These are phyloP conservation scores for Suillus clintonianus DNA, from an alignment of 768 basidiomycete species.

Conservation along the genomic window DNA sequence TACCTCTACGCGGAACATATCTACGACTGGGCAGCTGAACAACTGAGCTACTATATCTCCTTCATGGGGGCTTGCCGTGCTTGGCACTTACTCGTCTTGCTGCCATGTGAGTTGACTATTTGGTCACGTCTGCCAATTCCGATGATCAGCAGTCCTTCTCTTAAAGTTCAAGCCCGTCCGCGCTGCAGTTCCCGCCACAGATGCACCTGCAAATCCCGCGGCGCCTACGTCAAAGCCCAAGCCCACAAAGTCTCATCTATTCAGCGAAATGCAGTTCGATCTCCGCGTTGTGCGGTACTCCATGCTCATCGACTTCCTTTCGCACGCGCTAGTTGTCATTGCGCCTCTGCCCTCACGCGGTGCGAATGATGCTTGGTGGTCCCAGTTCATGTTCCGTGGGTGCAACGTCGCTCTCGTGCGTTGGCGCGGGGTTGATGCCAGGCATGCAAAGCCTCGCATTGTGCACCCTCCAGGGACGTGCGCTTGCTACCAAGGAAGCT, in stretches of 20 bases:
- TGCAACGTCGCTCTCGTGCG: conserved; percentile 61
- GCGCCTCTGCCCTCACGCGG: conserved; percentile 45
- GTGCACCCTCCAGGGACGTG: conserved; percentile 50
- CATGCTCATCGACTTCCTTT: conserved; percentile 65
- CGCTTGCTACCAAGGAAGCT: conserved; percentile 35
- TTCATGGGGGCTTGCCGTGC: conserved; percentile 66
- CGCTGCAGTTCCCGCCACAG: conserved; percentile 2
- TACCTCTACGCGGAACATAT: conserved; percentile 78
- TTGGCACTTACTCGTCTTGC: conserved; percentile 61
- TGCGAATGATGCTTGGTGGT: conserved; percentile 19
- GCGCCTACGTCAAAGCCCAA: conserved; percentile 45
- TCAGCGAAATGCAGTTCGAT: conserved; percentile 69
- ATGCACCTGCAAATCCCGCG: conserved; percentile 5
- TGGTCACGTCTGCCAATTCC: conserved; percentile 33
- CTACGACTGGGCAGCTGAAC: conserved; percentile 66
- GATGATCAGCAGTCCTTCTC: conserved; percentile 53
- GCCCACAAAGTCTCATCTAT: conserved; percentile 51
- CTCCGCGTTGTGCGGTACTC: conserved; percentile 64
- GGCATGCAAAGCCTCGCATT: conserved; percentile 74
- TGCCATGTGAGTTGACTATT: conserved; percentile 55
- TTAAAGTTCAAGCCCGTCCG: conserved; percentile 55
- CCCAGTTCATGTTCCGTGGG: conserved; percentile 53
- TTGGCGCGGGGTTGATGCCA: conserved; percentile 71
- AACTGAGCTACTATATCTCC: conserved; percentile 78
- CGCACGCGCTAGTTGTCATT: conserved; percentile 61